Percentiles rank a stretch among this genome's conserved stretches.
Evolutionary conservation across 208 protist genomes (phyloP).

Genomic region (Tritrichomonas foetus): DNA sequence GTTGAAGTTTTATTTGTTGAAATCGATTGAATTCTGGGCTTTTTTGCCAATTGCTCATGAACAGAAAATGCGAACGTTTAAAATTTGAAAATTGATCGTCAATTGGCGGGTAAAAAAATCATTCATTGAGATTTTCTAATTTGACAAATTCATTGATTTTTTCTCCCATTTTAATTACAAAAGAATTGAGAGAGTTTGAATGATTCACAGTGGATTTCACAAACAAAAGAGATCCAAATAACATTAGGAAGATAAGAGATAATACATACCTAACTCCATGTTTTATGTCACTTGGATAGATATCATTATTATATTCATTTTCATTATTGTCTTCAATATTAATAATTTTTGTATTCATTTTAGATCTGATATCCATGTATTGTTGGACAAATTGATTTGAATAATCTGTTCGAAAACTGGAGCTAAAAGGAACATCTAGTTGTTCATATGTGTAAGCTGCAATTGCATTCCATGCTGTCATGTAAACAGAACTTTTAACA

Average conservation of each 20-base stretch:
- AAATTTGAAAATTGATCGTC: too few species aligned
- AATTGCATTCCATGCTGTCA: neutral
- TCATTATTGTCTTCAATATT: conserved; percentile 1
- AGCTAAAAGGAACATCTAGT: neutral
- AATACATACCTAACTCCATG: neutral
- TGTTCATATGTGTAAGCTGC: neutral
- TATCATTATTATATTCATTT: neutral
- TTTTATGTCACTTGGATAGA: neutral
- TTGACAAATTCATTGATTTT: neutral
- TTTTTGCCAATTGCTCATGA: too few species aligned
- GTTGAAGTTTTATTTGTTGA: too few species aligned
- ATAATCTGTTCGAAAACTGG: neutral
- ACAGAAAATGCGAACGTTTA: too few species aligned
- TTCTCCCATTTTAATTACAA: neutral
- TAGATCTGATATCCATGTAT: neutral
- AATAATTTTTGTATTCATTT: neutral
- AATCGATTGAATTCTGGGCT: too few species aligned
- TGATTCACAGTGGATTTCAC: neutral
- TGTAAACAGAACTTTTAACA: neutral
- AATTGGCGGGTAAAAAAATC: too few species aligned
- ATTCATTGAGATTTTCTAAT: too few species aligned
- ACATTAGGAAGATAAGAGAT: neutral
- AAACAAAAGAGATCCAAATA: neutral
- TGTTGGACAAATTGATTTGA: neutral
- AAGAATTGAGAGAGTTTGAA: neutral